These are phyloP conservation scores for Pseudodiploospora longispora DNA, from an alignment of 2,329 filamentous ascomycete species.

Conservation along the genomic window DNA sequence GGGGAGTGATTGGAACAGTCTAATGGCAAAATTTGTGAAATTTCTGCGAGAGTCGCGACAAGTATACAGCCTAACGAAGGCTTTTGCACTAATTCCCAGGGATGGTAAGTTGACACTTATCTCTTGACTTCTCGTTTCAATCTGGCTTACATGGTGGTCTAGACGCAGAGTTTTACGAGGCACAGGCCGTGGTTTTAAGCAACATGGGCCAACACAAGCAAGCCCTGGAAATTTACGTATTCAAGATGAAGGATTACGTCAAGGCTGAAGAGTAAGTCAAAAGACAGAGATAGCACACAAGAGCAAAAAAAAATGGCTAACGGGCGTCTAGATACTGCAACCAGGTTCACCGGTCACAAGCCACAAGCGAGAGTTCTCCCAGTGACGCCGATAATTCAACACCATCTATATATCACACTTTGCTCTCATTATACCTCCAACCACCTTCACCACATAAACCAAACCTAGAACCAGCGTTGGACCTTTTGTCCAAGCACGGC, in stretches of 20 bases:
- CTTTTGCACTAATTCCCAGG: constrained; percentile 67
- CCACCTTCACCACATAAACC: constrained; percentile 66
- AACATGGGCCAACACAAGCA: constrained; percentile 95
- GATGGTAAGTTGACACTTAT: constrained; percentile 52
- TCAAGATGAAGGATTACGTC: constrained; percentile 75
- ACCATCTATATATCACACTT: constrained; percentile 82
- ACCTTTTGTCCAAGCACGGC: constrained; percentile 85
- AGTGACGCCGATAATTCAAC: constrained; percentile 40
- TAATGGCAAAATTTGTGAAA: constrained; percentile 58
- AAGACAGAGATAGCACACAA: too few relatives aligned
- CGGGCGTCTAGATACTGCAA: constrained; percentile 67
- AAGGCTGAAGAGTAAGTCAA: constrained; percentile 83
- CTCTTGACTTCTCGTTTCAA: too few relatives aligned
- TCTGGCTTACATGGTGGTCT: constrained; percentile 6
- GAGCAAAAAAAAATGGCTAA: constrained; percentile 10
- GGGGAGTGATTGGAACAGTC: constrained; percentile 44
- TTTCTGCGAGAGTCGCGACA: constrained; percentile 71
- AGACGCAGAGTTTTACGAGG: constrained; percentile 84
- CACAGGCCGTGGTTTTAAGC: constrained; percentile 81
- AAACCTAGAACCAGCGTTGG: constrained; percentile 71
- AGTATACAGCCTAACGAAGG: constrained; percentile 67
- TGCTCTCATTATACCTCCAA: constrained; percentile 81
- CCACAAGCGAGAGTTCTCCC: constrained; percentile 30
- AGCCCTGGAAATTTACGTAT: constrained; percentile 95
- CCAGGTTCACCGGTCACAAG: constrained; percentile 60